These are phyloP conservation scores for Sicyos baderoa DNA, from an alignment of 306 rosid species.

Conservation along the genomic window DNA sequence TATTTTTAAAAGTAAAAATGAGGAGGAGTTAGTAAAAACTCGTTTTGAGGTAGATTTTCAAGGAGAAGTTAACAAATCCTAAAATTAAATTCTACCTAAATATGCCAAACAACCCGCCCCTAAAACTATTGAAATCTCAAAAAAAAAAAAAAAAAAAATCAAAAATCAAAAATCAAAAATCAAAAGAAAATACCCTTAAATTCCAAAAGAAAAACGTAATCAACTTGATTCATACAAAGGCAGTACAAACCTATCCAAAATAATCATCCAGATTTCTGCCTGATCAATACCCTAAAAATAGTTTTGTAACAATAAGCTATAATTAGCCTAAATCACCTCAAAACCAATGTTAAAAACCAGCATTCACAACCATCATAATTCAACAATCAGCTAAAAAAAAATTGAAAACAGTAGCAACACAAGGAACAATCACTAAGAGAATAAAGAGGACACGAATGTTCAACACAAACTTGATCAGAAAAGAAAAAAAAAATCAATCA, in stretches of 20 bases:
- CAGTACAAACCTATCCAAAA: not conserved
- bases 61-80: too few relatives aligned
- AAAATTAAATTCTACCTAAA: too few relatives aligned
- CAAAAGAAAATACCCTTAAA: conserved; percentile 12
- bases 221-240: conserved; percentile 9
- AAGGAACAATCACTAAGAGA: not conserved
- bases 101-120: too few relatives aligned
- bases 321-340: not conserved
- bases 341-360: not conserved
- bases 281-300: conserved; percentile 8
- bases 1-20: too few relatives aligned
- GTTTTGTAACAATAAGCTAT: not conserved
- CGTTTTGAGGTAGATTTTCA: too few relatives aligned
- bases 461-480: not conserved
- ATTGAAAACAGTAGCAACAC: not conserved
- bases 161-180: too few relatives aligned
- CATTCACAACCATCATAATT: not conserved
- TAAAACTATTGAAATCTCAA: too few relatives aligned
- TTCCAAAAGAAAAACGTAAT: not conserved
- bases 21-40: too few relatives aligned
- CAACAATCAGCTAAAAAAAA: not conserved
- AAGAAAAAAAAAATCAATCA: not conserved
- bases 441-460: not conserved
- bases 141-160: too few relatives aligned
- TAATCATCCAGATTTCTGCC: not conserved